Conservation (phyloP, 2,329 filamentous ascomycete genomes). For the Fusarium sp. region DNA sequence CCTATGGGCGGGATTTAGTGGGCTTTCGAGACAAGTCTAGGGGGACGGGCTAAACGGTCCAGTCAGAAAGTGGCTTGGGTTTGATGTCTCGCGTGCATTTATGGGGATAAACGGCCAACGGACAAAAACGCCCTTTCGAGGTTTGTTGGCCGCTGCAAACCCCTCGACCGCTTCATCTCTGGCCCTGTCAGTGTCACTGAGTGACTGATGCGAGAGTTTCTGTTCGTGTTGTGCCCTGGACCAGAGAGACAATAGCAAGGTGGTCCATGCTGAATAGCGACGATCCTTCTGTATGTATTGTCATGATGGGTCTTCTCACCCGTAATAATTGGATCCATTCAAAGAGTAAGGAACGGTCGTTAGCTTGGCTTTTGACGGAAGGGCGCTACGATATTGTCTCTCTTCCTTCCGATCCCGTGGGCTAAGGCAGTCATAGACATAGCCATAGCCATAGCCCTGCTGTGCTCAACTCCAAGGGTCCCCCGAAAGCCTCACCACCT, state of each 20-base stretch:
- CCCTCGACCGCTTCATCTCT: constrained; percentile 39
- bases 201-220: neutral
- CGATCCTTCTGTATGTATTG: constrained; percentile 22
- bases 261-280: constrained; percentile 26
- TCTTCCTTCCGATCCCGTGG: neutral
- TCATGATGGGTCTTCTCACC: constrained; percentile 32
- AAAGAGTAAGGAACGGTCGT: neutral
- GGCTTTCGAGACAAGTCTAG: constrained; percentile 38
- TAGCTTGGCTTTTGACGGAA: neutral
- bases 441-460: neutral
- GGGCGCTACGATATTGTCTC: constrained; percentile 4
- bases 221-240: constrained; percentile 13
- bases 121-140: constrained; percentile 32
- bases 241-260: constrained; percentile 8
- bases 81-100: constrained; percentile 33
- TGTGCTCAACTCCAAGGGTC: constrained; percentile 32
- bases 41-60: constrained; percentile 21
- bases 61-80: constrained; percentile 27
- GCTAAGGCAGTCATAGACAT: too few relatives aligned
- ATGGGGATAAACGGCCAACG: constrained; percentile 35
- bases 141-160: constrained; percentile 27
- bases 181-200: constrained; percentile 1
- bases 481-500: constrained; percentile 35
- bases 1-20: constrained; percentile 24
- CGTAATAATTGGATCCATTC: constrained; percentile 25